Evolutionary conservation across 441 rosid genomes (phyloP).

Genomic region (Hura crepitans): DNA sequence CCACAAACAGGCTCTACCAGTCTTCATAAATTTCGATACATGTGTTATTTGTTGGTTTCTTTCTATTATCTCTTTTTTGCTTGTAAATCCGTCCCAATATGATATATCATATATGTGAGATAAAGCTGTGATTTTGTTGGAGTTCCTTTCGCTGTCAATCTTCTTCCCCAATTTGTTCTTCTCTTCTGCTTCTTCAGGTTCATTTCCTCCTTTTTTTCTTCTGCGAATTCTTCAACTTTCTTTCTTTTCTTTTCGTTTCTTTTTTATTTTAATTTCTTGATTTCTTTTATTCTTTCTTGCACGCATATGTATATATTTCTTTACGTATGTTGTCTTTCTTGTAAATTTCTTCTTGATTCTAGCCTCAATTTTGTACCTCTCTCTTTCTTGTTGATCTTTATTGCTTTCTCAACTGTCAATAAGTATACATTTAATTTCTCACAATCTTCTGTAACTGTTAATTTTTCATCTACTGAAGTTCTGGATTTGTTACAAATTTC

Average conservation of each 20-base stretch:
- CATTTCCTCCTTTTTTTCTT: conserved; percentile 19
- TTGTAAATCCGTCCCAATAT: conserved; percentile 13
- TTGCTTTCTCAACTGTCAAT: not conserved
- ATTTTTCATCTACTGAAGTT: too few relatives aligned
- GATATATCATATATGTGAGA: conserved; percentile 1
- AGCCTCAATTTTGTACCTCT: not conserved
- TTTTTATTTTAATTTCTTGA: conserved; percentile 10
- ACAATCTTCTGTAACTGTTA: not conserved
- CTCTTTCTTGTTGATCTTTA: not conserved
- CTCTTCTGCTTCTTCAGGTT: conserved; percentile 18
- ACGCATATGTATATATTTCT: not conserved
- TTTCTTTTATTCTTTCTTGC: not conserved
- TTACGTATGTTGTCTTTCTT: too few relatives aligned
- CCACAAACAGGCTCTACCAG: too few relatives aligned
- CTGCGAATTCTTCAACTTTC: not conserved
- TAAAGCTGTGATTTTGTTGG: not conserved
- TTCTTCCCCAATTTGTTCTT: not conserved
- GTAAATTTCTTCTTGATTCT: not conserved
- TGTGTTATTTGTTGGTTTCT: not conserved
- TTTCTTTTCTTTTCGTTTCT: not conserved
- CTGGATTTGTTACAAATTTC: too few relatives aligned
- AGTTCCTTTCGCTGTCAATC: not conserved
- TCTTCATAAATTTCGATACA: not conserved
- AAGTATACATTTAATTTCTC: not conserved
- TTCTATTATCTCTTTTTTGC: conserved; percentile 1